Evolutionary conservation across 2,329 filamentous ascomycete genomes (phyloP), one percentile per base, ranked within the genome.

Genomic region (Sphaerulina musiva): DNA sequence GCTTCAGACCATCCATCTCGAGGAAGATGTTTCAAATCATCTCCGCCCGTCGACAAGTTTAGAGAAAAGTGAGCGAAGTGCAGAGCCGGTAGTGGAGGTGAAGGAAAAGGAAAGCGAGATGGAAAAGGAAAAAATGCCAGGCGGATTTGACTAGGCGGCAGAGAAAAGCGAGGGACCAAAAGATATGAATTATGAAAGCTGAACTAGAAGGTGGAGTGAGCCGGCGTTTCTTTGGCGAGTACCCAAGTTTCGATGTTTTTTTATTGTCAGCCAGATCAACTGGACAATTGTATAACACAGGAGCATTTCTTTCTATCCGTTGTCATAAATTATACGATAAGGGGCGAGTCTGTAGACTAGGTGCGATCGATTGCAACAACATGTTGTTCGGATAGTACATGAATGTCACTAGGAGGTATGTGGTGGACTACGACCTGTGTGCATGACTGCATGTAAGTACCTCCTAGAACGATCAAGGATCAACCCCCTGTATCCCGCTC

Each of bases 111-210:
- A 47, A 49, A 55, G 41, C 31, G 59, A 56, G 36, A 64, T 2
- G 26, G 36, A 47, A 49, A 55, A 40, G 32, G 59, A 56, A 39
- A 64, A 48, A 34, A 66, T 69, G 61, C 67, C 67, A 10, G 67
- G 67, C 17, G 64, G 65, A 2, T 69, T 69, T 53, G 65, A 68
- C 11, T 68, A 48, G 41, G 44, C 12, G n/a, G 12, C 9, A 12
- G 9, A 26, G 40, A 29, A 11, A 12, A 29, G 14, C 14, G 14
- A 17, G 41, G 31, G 11, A 31, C 17, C 12, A 47, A 17, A 36
- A 39, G 39, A 43, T 6, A 47, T 34, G 45, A 53, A 6, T 53
- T 43, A 53, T 39, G 51, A 53, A 47, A 38, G 44, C n/a, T 41
- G 14, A n/a, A 34, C 4, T 6, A n/a, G 43, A 2, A 10, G 17